These are phyloP conservation scores for Yamadazyma blattariae DNA, from an alignment of 1,139 yeast species.

Conservation along the genomic window DNA sequence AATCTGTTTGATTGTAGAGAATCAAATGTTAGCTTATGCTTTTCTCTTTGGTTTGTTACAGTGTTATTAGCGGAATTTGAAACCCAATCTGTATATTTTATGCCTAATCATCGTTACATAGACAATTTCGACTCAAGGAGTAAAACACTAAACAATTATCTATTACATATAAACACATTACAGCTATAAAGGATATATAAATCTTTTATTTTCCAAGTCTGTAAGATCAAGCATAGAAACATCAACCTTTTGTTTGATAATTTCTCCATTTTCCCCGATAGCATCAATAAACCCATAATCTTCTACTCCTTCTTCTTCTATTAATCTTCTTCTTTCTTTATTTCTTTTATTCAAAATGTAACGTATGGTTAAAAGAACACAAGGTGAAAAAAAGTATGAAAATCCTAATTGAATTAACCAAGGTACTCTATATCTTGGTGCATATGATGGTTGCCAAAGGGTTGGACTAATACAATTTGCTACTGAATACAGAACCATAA, in stretches of 20 bases:
- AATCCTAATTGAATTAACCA: conserved; percentile 20
- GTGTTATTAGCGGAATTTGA: no score
- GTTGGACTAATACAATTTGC: conserved; percentile 26
- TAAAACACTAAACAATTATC: no score
- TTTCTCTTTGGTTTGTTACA: no score
- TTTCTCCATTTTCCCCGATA: conserved; percentile 23
- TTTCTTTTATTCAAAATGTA: conserved; percentile 16
- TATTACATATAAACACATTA: no score
- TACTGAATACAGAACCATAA: conserved; percentile 20
- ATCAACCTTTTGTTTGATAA: conserved; percentile 22
- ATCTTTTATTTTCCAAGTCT: conserved; percentile 44
- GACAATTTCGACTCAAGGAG: no score
- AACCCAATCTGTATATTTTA: no score
- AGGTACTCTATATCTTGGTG: conserved; percentile 21
- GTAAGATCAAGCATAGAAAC: conserved; percentile 44
- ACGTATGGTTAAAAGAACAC: conserved; percentile 14
- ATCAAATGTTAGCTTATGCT: no score
- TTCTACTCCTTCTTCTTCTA: conserved; percentile 10
- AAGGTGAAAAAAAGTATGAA: conserved; percentile 16
- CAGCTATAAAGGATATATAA: conserved; percentile 41
- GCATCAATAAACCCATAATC: conserved; percentile 9
- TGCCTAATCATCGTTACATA: no score
- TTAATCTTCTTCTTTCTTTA: conserved; percentile 10
- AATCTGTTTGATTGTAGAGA: no score
- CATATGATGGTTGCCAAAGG: conserved; percentile 14